phyloP scores from a whole-genome alignment of 2,329 filamentous ascomycete species.

The Dothideomycetidae sp. region DNA sequence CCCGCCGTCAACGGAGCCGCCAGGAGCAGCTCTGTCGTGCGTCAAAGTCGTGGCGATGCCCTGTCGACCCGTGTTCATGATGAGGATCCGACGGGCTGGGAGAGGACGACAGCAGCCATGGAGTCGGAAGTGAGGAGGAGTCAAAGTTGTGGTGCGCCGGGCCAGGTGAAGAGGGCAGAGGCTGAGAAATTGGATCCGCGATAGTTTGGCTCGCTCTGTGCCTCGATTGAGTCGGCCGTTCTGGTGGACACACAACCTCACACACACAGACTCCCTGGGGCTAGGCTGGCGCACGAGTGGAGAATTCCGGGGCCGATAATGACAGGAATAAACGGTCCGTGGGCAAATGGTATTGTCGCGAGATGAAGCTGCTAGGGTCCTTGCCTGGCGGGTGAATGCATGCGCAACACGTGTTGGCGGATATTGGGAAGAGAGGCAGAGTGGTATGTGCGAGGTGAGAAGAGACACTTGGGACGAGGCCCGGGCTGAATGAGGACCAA shows the following conservation, averaged over 20 bases:
- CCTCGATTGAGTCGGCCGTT: background rate
- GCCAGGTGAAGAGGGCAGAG: background rate
- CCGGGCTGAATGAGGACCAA: no score
- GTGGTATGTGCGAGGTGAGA: no score
- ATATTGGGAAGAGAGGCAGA: background rate
- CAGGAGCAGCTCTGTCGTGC: constrained; percentile 7
- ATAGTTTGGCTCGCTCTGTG: background rate
- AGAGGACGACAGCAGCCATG: background rate
- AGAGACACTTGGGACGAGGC: no score
- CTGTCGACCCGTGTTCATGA: constrained; percentile 6
- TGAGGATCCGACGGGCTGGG: background rate
- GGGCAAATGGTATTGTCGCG: background rate
- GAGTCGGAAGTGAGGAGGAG: background rate
- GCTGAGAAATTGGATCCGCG: background rate
- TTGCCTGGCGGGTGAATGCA: no score
- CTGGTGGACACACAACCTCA: no score
- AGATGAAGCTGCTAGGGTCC: background rate
- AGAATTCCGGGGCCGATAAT: background rate
- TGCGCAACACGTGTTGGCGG: background rate
- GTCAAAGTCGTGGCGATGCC: constrained; percentile 5
- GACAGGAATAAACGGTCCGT: background rate
- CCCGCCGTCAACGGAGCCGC: constrained; percentile 8
- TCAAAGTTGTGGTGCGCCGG: background rate
- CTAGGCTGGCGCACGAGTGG: background rate
- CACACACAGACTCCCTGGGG: background rate